Base-by-base conservation (phyloP, 176 grass and related monocot genomes). In the Ampelocalamus luodianensis region DNA sequence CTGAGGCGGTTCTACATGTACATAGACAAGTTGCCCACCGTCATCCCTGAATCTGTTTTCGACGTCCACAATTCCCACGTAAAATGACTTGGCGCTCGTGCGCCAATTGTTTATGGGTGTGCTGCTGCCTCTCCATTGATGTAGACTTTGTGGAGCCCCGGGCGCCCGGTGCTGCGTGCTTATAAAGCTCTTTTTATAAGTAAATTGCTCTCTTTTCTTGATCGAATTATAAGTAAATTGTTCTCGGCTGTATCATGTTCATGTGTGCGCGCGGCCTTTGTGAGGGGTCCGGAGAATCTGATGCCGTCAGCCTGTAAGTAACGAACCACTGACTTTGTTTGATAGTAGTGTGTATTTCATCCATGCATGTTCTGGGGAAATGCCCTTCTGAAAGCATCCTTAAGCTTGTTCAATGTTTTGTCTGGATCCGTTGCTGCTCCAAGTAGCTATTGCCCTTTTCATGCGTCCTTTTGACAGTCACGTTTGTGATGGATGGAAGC, bases 1-100 rank as follows among this genome's bases (percentile, higher is more conserved):
- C 80, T 93, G 68, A 92, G 89, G 76, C 82, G 89, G 45, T 70
- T 98, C 72, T 95, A 82, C 83, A 87, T 93, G 87, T 98, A 98
- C 85, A 89, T 93, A 89, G 90, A 93, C 60, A 95, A 98, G 78
- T 80, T 98, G 62, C 96, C 96, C 38, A 85, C 92, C 1, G 75
- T 95, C 39, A 92, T 90, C 39, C 96, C 93, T 0, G 91, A 98
- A 74, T 80, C 90, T 66, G 86, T 95, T 23, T 89, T 98, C 16
- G 82, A 98, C 24, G 40, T 79, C 56, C 88, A 92, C 8, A 89
- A 95, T 85, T 87, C 87, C 65, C 91, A 98, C 84, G 87, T 95
- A 27, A 93, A 93, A 83, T 98, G 91, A 98, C 20, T 1, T 13
- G 5, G 79, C 12, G 53, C 22, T 80, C 42, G 0, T 72, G 22